Evolutionary conservation across 768 basidiomycete genomes (phyloP).

Genomic region (Podaxis carcinomalis): DNA sequence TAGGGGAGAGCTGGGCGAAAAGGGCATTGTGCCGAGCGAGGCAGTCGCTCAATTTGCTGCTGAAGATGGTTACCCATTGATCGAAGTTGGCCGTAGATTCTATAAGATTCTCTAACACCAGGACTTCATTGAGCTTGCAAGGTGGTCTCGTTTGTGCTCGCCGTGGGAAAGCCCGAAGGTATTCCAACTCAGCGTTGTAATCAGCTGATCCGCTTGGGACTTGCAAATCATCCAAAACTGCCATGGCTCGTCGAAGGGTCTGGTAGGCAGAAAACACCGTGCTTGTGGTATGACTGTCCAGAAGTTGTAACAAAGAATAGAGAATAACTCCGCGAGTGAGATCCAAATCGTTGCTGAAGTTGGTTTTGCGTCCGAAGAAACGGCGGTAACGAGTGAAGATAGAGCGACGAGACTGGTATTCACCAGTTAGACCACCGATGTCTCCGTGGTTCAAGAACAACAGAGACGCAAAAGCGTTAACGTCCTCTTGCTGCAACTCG

Average conservation of each 20-base stretch:
- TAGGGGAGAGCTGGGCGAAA: slow-evolving; percentile 61
- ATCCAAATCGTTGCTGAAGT: slow-evolving; percentile 13
- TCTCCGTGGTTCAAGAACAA: slow-evolving; percentile 55
- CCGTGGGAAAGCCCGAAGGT: slow-evolving; percentile 43
- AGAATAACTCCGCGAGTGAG: slow-evolving; percentile 47
- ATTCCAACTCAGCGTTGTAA: slow-evolving; percentile 41
- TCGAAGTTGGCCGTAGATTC: slow-evolving; percentile 47
- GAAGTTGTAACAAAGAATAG: slow-evolving; percentile 50
- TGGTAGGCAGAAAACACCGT: slow-evolving; percentile 56
- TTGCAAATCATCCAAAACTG: slow-evolving; percentile 26
- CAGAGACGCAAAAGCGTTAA: slow-evolving; percentile 68
- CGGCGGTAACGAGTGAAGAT: slow-evolving; percentile 36
- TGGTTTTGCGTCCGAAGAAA: slow-evolving; percentile 13
- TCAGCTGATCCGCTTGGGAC: slow-evolving; percentile 32
- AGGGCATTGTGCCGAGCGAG: slow-evolving; percentile 54
- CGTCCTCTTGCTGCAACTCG: slow-evolving; percentile 60
- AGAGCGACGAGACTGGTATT: slow-evolving; percentile 39
- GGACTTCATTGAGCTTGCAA: slow-evolving; percentile 33
- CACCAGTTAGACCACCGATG: slow-evolving; percentile 57
- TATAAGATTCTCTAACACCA: slow-evolving; percentile 28
- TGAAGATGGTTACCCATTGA: slow-evolving; percentile 58
- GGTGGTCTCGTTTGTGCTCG: slow-evolving; percentile 24
- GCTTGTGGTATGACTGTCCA: slow-evolving; percentile 44
- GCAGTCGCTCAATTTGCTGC: slow-evolving; percentile 53
- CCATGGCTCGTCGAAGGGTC: slow-evolving; percentile 58